Percentiles rank a stretch among this genome's conserved stretches.
phyloP scores from a whole-genome alignment of 225 moss, liverwort and hornwort genomes.

The Antitrichia curtipendula region DNA sequence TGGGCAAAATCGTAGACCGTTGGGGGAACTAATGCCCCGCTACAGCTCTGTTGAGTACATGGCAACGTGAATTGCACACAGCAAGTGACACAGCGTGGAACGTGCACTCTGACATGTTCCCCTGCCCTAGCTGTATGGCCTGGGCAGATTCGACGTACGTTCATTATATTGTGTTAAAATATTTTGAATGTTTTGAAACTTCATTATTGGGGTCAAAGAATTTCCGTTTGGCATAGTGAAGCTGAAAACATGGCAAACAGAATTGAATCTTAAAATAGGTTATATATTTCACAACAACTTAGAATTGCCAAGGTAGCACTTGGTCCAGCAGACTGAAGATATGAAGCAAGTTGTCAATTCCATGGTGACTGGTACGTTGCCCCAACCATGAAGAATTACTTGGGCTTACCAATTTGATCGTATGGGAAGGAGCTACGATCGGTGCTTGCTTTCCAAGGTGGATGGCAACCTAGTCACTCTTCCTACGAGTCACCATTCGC shows the following conservation, averaged over 20 bases:
- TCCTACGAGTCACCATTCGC: not conserved
- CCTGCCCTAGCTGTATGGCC: not conserved
- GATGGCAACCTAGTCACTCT: not conserved
- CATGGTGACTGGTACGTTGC: not conserved
- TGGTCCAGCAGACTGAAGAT: not conserved
- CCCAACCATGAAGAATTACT: not conserved
- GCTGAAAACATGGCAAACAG: not conserved
- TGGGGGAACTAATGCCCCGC: not conserved
- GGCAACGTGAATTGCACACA: not conserved
- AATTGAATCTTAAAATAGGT: no score
- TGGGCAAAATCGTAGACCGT: not conserved
- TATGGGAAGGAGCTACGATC: not conserved
- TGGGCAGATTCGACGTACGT: not conserved
- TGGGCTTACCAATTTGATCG: not conserved
- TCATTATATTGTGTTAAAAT: not conserved
- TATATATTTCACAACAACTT: not conserved
- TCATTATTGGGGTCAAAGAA: not conserved
- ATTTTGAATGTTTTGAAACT: not conserved
- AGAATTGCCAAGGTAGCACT: not conserved
- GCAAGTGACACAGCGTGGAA: not conserved
- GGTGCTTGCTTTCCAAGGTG: not conserved
- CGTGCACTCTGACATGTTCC: not conserved
- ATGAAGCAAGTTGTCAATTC: not conserved
- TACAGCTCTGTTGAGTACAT: not conserved
- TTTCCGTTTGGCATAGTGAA: not conserved